Percentiles rank a stretch among this genome's conserved stretches.
phyloP scores from a whole-genome alignment of 345 rosid species.

The Pistacia atlantica region DNA sequence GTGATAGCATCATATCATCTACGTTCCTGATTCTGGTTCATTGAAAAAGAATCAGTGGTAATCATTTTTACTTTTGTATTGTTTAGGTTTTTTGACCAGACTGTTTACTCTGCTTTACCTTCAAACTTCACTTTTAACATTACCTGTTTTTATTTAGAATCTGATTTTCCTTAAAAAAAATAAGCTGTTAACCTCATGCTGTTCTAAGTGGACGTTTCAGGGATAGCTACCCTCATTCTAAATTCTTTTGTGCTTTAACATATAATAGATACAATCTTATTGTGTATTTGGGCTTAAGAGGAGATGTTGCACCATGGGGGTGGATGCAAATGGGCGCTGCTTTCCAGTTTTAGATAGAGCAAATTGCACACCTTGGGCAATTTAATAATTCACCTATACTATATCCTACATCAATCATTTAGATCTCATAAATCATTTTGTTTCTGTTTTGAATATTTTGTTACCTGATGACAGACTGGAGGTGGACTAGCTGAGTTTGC shows the following conservation, averaged over 20 bases:
- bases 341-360: not conserved
- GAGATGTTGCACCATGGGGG: too few species aligned
- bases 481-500: slow-evolving; percentile 72
- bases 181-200: not conserved
- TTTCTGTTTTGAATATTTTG: not conserved
- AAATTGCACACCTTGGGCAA: not conserved
- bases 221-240: not conserved
- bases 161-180: not conserved
- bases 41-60: not conserved
- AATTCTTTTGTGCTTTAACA: not conserved
- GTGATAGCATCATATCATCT: not conserved
- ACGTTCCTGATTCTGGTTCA: slow-evolving; percentile 3
- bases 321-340: not conserved
- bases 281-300: not conserved
- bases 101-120: not conserved
- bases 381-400: not conserved
- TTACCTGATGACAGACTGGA: slow-evolving; percentile 37
- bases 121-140: not conserved
- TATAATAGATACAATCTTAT: not conserved
- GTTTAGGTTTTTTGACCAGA: not conserved
- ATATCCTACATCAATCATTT: not conserved
- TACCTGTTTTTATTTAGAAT: too few species aligned
- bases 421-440: not conserved
- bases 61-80: not conserved
- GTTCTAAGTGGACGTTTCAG: not conserved